A percentile compares a stretch with the other conserved stretches of the same genome.
Conservation (phyloP, 2,329 filamentous ascomycete species). For the Paramyrothecium roridum region DNA sequence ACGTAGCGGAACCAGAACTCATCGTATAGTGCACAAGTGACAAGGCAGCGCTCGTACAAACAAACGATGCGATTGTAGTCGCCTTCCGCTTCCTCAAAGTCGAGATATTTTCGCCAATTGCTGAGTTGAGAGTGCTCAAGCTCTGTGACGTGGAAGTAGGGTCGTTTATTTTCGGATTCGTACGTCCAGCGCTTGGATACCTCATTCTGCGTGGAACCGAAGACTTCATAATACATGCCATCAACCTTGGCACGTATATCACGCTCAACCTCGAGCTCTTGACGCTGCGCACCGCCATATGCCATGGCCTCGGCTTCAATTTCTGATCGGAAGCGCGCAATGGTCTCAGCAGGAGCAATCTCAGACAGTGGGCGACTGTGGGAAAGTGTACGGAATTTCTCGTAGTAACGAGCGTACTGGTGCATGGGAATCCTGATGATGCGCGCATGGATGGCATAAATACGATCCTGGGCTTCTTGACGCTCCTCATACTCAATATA, state of each 20-base stretch:
- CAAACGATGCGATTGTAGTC: constrained; percentile 73
- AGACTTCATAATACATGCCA: constrained; percentile 74
- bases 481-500: constrained; percentile 97
- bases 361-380: constrained; percentile 70
- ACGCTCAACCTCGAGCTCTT: constrained; percentile 77
- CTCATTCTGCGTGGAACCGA: constrained; percentile 78
- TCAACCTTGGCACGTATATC: constrained; percentile 81
- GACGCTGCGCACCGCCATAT: constrained; percentile 51
- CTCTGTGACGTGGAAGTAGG: constrained; percentile 95
- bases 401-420: constrained; percentile 92
- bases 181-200: constrained; percentile 93
- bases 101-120: constrained; percentile 95
- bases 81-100: constrained; percentile 88
- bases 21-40: constrained; percentile 91
- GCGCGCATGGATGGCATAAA: constrained; percentile 79
- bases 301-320: constrained; percentile 62
- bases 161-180: constrained; percentile 90
- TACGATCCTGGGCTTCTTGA: constrained; percentile 76
- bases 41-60: constrained; percentile 89
- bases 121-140: constrained; percentile 78
- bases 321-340: constrained; percentile 68
- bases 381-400: constrained; percentile 78
- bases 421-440: constrained; percentile 91
- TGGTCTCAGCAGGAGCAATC: constrained; percentile 64
- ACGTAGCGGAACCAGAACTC: constrained; percentile 99